Evolutionary conservation across 2,329 filamentous ascomycete genomes (phyloP).

Genomic region (Ophiostoma populinum): DNA sequence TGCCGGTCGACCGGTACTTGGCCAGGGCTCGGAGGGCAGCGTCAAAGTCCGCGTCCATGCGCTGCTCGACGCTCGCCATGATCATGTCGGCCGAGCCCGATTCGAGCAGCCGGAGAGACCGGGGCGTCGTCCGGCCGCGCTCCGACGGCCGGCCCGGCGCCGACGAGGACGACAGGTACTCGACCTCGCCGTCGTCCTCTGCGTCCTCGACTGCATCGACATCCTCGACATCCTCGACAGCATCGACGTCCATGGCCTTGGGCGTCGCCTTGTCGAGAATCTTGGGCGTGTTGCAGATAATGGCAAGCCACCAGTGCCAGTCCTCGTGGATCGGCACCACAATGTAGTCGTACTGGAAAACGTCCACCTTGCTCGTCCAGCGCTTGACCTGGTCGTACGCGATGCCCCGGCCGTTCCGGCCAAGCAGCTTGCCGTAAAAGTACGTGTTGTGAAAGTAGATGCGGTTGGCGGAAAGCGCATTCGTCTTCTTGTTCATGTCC

Average conservation of each 20-base stretch:
- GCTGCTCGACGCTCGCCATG: too few relatives aligned
- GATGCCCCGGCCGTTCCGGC: slow-evolving; percentile 38
- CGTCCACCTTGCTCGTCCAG: slow-evolving; percentile 75
- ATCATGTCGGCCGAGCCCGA: too few relatives aligned
- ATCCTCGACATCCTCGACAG: neutral
- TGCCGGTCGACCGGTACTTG: too few relatives aligned
- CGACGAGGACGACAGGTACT: too few relatives aligned
- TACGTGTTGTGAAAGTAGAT: slow-evolving; percentile 88
- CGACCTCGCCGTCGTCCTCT: too few relatives aligned
- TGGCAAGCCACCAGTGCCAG: slow-evolving; percentile 83
- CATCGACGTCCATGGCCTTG: neutral
- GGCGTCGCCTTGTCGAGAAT: slow-evolving; percentile 24
- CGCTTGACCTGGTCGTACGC: slow-evolving; percentile 73
- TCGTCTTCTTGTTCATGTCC: slow-evolving; percentile 34
- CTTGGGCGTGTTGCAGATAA: slow-evolving; percentile 74
- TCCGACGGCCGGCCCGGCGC: too few relatives aligned
- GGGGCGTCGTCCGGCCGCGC: too few relatives aligned
- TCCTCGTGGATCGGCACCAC: slow-evolving; percentile 82
- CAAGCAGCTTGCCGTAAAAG: slow-evolving; percentile 67
- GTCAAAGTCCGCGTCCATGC: too few relatives aligned
- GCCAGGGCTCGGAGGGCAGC: too few relatives aligned
- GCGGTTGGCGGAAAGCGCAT: slow-evolving; percentile 38
- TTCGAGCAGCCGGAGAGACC: too few relatives aligned
- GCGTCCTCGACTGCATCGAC: neutral
- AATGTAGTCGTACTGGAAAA: slow-evolving; percentile 76